phyloP scores from a whole-genome alignment of 495 filamentous ascomycete genomes.

The Xylaria flabelliformis region DNA sequence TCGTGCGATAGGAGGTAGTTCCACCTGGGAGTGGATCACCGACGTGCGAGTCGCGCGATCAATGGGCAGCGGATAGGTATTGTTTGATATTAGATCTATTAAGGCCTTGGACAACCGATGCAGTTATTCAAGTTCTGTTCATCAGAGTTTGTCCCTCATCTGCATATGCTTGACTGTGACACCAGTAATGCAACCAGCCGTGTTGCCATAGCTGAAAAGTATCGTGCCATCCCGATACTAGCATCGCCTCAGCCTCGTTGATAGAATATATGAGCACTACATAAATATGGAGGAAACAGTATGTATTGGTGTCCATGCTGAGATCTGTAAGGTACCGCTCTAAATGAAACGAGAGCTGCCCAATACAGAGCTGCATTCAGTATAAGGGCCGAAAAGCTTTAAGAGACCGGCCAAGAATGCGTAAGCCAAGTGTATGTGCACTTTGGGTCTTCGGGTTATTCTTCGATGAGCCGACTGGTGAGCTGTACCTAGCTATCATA shows the following conservation, averaged over 20 bases:
- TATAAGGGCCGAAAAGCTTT: constrained; percentile 18
- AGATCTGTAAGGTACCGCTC: neutral
- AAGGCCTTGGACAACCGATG: neutral
- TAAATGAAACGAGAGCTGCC: constrained; percentile 9
- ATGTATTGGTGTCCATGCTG: neutral
- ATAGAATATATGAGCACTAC: neutral
- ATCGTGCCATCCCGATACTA: neutral
- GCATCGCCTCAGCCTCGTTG: constrained; percentile 6
- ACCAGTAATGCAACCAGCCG: neutral
- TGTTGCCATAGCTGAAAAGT: constrained; percentile 22
- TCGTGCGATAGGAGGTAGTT: neutral
- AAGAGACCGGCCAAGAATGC: neutral
- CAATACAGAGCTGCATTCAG: neutral
- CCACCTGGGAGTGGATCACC: constrained; percentile 17
- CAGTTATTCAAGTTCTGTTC: neutral
- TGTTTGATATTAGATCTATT: neutral
- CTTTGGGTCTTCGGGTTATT: constrained; percentile 18
- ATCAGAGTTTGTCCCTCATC: neutral
- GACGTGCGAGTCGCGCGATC: neutral
- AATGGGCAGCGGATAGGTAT: neutral
- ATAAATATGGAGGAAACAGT: constrained; percentile 9
- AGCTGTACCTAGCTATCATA: neutral
- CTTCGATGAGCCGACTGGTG: constrained; percentile 11
- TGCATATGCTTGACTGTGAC: neutral
- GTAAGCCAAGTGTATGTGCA: constrained; percentile 10